These are phyloP conservation scores for Harringtonia lauricola DNA, from an alignment of 2,329 filamentous ascomycete genomes.

Conservation along the genomic window DNA sequence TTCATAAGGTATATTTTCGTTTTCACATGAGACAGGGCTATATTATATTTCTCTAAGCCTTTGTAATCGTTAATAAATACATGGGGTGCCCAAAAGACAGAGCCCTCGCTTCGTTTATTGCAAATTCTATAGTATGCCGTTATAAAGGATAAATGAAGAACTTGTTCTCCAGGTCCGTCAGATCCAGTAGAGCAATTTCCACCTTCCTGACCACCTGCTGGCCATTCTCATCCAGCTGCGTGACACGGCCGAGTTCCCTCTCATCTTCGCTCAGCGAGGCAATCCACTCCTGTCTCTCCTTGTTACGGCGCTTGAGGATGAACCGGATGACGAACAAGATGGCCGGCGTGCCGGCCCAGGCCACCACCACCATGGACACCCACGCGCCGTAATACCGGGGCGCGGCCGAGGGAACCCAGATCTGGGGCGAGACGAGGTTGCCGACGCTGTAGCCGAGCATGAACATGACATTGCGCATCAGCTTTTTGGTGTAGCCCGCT, in stretches of 20 bases:
- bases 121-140: too few relatives aligned
- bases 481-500: constrained; percentile 20
- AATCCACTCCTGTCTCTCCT: constrained; percentile 11
- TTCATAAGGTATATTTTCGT: too few relatives aligned
- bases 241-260: too few relatives aligned
- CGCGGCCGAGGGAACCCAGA: constrained; percentile 14
- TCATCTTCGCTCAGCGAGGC: too few relatives aligned
- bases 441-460: constrained; percentile 17
- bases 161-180: constrained; percentile 27
- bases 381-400: constrained; percentile 22
- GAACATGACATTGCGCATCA: constrained; percentile 20
- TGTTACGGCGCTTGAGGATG: constrained; percentile 21
- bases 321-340: constrained; percentile 22
- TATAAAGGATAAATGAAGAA: constrained; percentile 24
- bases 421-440: constrained; percentile 20
- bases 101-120: too few relatives aligned
- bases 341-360: constrained; percentile 23
- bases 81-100: too few relatives aligned
- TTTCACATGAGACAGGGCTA: too few relatives aligned
- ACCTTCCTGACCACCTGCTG: constrained; percentile 18
- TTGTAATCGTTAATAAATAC: too few relatives aligned
- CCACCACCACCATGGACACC: constrained; percentile 19
- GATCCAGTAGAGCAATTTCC: constrained; percentile 23
- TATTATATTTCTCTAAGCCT: too few relatives aligned
- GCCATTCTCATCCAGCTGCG: neutral